Evolutionary conservation across 1,284 basidiomycete species (phyloP).

Genomic region (Singerocomus inundabilis): DNA sequence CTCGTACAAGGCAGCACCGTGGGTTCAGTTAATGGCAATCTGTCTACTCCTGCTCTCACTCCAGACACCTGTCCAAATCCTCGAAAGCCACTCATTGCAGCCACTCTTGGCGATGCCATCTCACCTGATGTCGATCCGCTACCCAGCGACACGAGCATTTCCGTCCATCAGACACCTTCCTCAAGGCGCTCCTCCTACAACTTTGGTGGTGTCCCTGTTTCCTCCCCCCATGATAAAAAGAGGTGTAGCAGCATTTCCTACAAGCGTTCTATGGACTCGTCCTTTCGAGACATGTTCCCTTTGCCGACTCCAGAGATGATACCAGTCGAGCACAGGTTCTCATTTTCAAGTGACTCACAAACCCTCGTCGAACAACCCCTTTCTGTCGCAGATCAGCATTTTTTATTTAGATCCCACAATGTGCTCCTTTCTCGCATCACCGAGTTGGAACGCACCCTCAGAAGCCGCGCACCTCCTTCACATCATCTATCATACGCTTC

Average conservation of each 20-base stretch:
- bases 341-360: conserved; percentile 39
- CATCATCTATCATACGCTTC: conserved; percentile 56
- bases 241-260: conserved; percentile 71
- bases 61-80: conserved; percentile 43
- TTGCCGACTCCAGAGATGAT: conserved; percentile 74
- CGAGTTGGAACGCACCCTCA: conserved; percentile 70
- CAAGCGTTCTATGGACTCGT: conserved; percentile 48
- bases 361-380: conserved; percentile 47
- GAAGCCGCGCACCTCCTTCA: conserved; percentile 47
- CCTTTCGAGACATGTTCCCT: conserved; percentile 41
- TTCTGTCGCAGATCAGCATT: conserved; percentile 69
- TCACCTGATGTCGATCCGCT: conserved; percentile 27
- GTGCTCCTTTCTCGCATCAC: conserved; percentile 75
- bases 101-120: conserved; percentile 35
- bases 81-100: conserved; percentile 50
- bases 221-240: conserved; percentile 16
- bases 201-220: conserved; percentile 8
- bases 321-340: conserved; percentile 53
- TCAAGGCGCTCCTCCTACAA: conserved; percentile 21
- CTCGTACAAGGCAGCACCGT: conserved; percentile 52
- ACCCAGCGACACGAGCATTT: conserved; percentile 7
- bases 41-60: conserved; percentile 56
- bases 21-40: conserved; percentile 35
- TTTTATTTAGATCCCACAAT: conserved; percentile 78
- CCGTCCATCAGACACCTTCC: conserved; percentile 12